Percentiles rank a stretch among this genome's conserved stretches.
phyloP scores from a whole-genome alignment of 345 rosid genomes.

The Citrus hindsii region DNA sequence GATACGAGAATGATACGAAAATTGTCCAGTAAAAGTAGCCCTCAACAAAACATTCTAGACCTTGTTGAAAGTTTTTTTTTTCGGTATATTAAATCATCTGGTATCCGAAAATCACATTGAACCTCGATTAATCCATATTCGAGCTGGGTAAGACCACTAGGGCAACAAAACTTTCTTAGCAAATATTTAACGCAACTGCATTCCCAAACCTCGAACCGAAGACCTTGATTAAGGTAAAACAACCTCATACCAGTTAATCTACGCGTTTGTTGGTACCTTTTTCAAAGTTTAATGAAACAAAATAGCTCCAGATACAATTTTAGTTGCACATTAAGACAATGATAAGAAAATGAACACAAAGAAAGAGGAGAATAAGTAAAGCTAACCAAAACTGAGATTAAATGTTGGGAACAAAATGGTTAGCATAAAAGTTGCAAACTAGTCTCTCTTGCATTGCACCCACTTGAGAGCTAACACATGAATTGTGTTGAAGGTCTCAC shows the following conservation, averaged over 20 bases:
- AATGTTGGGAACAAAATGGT: neutral
- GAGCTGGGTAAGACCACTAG: accelerated
- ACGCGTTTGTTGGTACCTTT: too few relatives aligned
- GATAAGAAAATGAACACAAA: neutral
- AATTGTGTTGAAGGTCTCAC: conserved; percentile 29
- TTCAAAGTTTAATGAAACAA: too few relatives aligned
- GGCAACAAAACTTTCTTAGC: accelerated
- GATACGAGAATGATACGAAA: too few relatives aligned
- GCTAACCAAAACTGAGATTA: neutral
- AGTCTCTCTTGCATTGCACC: too few relatives aligned
- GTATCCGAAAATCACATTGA: accelerated
- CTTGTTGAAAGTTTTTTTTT: too few relatives aligned
- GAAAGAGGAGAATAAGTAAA: neutral
- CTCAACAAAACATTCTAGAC: too few relatives aligned
- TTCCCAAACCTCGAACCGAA: accelerated
- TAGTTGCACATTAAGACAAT: neutral
- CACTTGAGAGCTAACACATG: conserved; percentile 30
- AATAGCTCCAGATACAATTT: too few relatives aligned
- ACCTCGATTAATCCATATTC: accelerated
- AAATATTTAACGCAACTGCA: accelerated
- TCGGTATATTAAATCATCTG: too few relatives aligned
- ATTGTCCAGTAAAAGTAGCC: too few relatives aligned
- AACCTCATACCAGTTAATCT: accelerated
- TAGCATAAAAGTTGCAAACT: neutral
- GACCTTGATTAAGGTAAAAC: too few relatives aligned